Evolutionary conservation across 305 asterid genomes (phyloP).

Genomic region (Euphrasia arctica): DNA sequence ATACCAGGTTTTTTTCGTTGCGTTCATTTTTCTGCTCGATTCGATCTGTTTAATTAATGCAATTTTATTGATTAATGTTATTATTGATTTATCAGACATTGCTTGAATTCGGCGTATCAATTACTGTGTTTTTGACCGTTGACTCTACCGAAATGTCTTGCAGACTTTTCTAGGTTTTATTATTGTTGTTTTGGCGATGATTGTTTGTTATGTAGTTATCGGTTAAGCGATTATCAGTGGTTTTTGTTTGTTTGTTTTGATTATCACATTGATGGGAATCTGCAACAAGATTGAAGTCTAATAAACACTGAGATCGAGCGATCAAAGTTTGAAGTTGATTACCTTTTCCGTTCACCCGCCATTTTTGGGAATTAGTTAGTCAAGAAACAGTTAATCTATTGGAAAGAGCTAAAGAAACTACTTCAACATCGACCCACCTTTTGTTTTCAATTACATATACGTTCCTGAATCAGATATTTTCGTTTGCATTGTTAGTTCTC

Average conservation of each 20-base stretch:
- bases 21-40: neutral
- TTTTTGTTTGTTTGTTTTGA: neutral
- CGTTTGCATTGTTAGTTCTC: conserved; percentile 14
- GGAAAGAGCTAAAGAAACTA: conserved; percentile 6
- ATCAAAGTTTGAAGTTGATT: conserved; percentile 10
- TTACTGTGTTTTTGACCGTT: conserved; percentile 27
- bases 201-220: conserved; percentile 6
- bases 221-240: neutral
- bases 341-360: neutral
- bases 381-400: neutral
- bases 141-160: conserved; percentile 6
- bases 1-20: conserved; percentile 50
- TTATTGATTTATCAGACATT: conserved; percentile 17
- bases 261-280: neutral
- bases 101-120: conserved; percentile 22
- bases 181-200: conserved; percentile 18
- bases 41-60: conserved; percentile 10
- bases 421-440: conserved; percentile 3
- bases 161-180: conserved; percentile 13
- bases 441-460: conserved; percentile 6
- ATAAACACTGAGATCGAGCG: neutral
- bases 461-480: neutral
- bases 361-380: neutral
- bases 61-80: neutral
- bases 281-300: neutral